These are phyloP conservation scores for Dichotomocladium elegans DNA, from an alignment of 371 early-diverging fungal genomes.

Conservation along the genomic window DNA sequence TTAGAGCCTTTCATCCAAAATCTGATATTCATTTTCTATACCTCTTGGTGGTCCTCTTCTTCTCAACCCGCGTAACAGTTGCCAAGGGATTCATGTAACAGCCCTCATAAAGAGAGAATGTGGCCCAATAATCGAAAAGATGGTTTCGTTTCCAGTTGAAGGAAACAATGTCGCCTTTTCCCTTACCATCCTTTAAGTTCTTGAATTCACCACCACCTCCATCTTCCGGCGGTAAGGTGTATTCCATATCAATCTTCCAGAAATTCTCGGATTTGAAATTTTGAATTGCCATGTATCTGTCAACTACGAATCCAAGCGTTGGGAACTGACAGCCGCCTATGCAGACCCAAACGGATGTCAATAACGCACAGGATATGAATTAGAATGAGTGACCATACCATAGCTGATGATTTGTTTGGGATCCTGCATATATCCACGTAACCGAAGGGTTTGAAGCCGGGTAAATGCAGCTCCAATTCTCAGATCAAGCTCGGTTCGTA, in stretches of 20 bases:
- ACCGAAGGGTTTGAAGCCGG: slow-evolving; percentile 84
- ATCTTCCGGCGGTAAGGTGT: slow-evolving; percentile 23
- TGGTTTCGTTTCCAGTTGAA: slow-evolving; percentile 78
- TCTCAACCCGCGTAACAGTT: slow-evolving; percentile 52
- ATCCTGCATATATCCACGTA: slow-evolving; percentile 50
- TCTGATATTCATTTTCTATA: slow-evolving; percentile 13
- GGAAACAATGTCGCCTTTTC: slow-evolving; percentile 34
- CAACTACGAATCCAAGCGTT: slow-evolving; percentile 98
- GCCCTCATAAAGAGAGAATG: slow-evolving; percentile 68
- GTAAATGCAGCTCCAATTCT: slow-evolving; percentile 97
- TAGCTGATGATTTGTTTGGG: slow-evolving; percentile 76
- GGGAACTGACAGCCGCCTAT: slow-evolving; percentile 99
- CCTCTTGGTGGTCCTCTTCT: slow-evolving; percentile 79
- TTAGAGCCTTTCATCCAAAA: not conserved
- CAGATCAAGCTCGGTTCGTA: slow-evolving; percentile 94
- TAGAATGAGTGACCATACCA: slow-evolving; percentile 49
- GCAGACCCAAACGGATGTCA: not conserved
- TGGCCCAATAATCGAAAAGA: slow-evolving; percentile 75
- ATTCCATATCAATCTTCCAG: slow-evolving; percentile 83
- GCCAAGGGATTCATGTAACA: slow-evolving; percentile 66
- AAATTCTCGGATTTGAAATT: slow-evolving; percentile 90
- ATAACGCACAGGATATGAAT: not conserved
- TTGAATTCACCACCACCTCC: not conserved
- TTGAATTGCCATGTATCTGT: slow-evolving; percentile 74
- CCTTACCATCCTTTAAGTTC: not conserved